A percentile compares a stretch with the other conserved stretches of the same genome.
These are phyloP conservation scores for Glomus cerebriforme DNA, from an alignment of 192 early-diverging fungal genomes.

Conservation along the genomic window DNA sequence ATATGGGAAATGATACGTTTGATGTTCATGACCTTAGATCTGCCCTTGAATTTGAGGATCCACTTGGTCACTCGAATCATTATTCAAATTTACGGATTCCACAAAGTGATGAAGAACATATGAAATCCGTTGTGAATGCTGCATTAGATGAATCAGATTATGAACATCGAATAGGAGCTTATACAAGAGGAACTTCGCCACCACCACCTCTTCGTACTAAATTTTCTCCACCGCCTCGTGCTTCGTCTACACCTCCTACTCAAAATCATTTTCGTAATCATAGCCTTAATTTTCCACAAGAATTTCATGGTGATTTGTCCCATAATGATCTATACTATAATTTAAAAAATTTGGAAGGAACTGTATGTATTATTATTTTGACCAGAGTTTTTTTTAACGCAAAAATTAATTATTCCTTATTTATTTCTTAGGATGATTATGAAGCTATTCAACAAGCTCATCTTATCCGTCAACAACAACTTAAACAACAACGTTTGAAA, in stretches of 20 bases:
- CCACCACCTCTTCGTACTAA: slow-evolving; percentile 45
- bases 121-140: slow-evolving; percentile 59
- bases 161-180: slow-evolving; percentile 38
- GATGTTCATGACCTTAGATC: slow-evolving; percentile 39
- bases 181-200: slow-evolving; percentile 32
- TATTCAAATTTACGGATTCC: slow-evolving; percentile 36
- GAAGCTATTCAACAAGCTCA: slow-evolving; percentile 45
- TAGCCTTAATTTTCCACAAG: slow-evolving; percentile 41
- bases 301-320: slow-evolving; percentile 40
- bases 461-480: slow-evolving; percentile 44
- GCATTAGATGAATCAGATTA: slow-evolving; percentile 68
- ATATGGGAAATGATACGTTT: slow-evolving; percentile 43
- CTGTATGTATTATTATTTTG: slow-evolving; percentile 32
- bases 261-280: slow-evolving; percentile 49
- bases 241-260: slow-evolving; percentile 69
- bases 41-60: slow-evolving; percentile 45
- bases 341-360: slow-evolving; percentile 52
- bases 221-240: slow-evolving; percentile 59
- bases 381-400: neutral
- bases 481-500: slow-evolving; percentile 52
- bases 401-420: neutral
- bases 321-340: slow-evolving; percentile 52
- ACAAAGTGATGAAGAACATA: slow-evolving; percentile 53
- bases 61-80: slow-evolving; percentile 33
- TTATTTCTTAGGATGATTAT: slow-evolving; percentile 42